A percentile compares a stretch with the other conserved stretches of the same genome.
These are phyloP conservation scores for Zymoseptoria brevis DNA, from an alignment of 2,329 filamentous ascomycete species.

Conservation along the genomic window DNA sequence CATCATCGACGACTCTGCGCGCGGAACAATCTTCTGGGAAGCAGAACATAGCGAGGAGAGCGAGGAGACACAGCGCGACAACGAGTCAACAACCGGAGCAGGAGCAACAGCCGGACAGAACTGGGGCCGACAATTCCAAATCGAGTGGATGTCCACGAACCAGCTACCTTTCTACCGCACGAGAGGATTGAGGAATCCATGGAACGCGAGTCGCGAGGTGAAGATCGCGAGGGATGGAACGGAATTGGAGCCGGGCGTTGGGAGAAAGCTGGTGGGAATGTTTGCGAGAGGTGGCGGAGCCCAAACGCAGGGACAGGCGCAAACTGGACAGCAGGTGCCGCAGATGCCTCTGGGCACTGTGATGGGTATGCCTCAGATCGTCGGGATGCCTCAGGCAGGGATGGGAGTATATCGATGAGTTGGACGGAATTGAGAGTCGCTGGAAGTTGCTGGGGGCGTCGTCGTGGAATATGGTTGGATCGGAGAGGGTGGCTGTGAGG, in stretches of 20 bases:
- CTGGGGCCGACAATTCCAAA: slow-evolving; percentile 84
- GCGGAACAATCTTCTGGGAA: slow-evolving; percentile 98
- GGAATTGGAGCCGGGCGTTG: slow-evolving; percentile 77
- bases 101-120: slow-evolving; percentile 48
- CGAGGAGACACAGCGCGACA: slow-evolving; percentile 19
- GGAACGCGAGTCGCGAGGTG: slow-evolving; percentile 91
- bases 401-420: not conserved
- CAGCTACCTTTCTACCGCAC: slow-evolving; percentile 84
- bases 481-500: not conserved
- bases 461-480: not conserved
- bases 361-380: not conserved
- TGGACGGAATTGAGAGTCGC: not conserved
- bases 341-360: not conserved
- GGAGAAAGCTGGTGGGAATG: slow-evolving; percentile 65
- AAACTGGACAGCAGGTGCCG: not conserved
- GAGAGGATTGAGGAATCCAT: slow-evolving; percentile 78
- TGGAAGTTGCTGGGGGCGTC: not conserved
- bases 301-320: slow-evolving; percentile 10
- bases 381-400: not conserved
- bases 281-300: slow-evolving; percentile 40
- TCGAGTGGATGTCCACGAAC: slow-evolving; percentile 82
- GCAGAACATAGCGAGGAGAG: slow-evolving; percentile 56
- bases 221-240: slow-evolving; percentile 95
- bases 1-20: slow-evolving; percentile 84
- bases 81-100: slow-evolving; percentile 30